These are phyloP conservation scores for Desmodesmus armatus DNA, from an alignment of 139 green algal species.

Conservation along the genomic window DNA sequence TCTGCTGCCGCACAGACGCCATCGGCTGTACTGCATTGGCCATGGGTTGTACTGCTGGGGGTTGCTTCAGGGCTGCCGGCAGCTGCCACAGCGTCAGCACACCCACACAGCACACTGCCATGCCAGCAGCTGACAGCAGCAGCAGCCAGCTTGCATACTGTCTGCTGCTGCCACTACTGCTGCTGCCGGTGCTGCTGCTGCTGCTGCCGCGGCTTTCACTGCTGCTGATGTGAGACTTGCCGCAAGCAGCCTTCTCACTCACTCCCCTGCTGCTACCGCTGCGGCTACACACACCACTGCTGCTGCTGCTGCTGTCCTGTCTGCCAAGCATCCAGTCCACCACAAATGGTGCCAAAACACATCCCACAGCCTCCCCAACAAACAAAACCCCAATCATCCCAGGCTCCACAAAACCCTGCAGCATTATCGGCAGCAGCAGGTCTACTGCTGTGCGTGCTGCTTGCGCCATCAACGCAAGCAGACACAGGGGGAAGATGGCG, in stretches of 20 bases:
- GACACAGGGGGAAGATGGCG: not conserved
- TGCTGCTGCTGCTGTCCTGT: conserved; percentile 12
- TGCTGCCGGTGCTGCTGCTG: not conserved
- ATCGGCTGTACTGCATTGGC: not conserved
- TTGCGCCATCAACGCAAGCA: not conserved
- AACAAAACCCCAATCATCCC: conserved; percentile 5
- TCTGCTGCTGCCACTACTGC: too few species aligned
- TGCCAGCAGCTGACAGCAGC: not conserved
- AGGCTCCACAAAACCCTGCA: not conserved
- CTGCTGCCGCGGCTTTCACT: conserved; percentile 7
- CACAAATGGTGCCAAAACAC: conserved; percentile 3
- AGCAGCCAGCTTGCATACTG: conserved; percentile 5
- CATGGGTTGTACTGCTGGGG: not conserved
- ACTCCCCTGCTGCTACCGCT: not conserved
- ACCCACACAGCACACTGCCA: not conserved
- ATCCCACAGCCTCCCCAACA: conserved; percentile 15
- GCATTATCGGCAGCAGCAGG: conserved; percentile 34
- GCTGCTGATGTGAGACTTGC: not conserved
- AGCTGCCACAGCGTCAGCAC: conserved; percentile 23
- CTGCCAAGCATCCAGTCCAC: not conserved
- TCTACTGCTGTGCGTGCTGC: conserved; percentile 18
- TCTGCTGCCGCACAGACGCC: not conserved
- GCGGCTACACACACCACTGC: not conserved
- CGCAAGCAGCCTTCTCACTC: not conserved
- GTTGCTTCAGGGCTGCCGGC: not conserved